Conservation (phyloP, 2,329 filamentous ascomycete species). For the Rutstroemia sydowiana region DNA sequence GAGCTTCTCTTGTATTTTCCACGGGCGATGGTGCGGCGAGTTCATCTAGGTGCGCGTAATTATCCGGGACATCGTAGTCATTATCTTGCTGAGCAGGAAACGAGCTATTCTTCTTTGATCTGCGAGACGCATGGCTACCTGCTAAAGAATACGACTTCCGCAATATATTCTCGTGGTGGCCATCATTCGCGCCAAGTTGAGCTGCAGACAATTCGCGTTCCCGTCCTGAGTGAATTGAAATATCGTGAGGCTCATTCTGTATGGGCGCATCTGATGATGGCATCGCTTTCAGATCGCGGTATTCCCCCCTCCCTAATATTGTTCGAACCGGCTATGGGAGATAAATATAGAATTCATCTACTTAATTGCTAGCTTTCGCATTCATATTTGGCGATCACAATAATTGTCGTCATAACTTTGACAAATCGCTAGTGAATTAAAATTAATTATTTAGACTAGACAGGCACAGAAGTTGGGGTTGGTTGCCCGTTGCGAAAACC, state of each 20-base stretch:
- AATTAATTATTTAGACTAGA: no score
- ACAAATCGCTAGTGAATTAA: no score
- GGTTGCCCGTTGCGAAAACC: background rate
- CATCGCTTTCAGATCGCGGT: background rate
- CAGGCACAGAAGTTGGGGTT: no score
- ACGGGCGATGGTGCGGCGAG: slow-evolving; percentile 37
- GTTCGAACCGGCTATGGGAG: no score
- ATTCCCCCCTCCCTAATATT: no score
- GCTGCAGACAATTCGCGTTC: background rate
- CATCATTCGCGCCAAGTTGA: background rate
- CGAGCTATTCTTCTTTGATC: background rate
- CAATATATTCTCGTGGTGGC: slow-evolving; percentile 29
- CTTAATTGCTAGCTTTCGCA: no score
- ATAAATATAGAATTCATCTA: no score
- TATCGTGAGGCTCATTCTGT: background rate
- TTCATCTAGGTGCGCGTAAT: slow-evolving; percentile 39
- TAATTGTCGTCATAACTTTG: no score
- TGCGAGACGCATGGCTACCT: slow-evolving; percentile 14
- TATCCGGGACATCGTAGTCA: slow-evolving; percentile 21
- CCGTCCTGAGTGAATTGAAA: background rate
- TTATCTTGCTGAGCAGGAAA: slow-evolving; percentile 3
- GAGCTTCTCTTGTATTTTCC: slow-evolving; percentile 35
- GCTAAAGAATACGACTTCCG: slow-evolving; percentile 34
- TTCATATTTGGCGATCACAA: no score
- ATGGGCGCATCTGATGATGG: background rate